These are phyloP conservation scores for Pyrus communis DNA, from an alignment of 306 rosid genomes.

Conservation along the genomic window DNA sequence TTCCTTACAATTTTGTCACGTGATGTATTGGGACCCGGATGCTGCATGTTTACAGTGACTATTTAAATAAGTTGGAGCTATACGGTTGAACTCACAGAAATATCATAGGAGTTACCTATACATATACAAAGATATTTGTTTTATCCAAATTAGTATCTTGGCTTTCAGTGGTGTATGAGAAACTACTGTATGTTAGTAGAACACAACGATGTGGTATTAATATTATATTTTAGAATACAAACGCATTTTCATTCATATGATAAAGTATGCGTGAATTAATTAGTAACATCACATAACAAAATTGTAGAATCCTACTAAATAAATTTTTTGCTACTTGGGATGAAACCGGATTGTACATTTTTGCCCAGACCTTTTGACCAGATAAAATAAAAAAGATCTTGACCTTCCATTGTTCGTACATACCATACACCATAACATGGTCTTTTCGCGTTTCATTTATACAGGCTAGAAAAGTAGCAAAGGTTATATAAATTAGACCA, in stretches of 20 bases:
- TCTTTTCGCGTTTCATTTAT: too few relatives aligned
- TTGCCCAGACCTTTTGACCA: neutral
- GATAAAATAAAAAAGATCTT: neutral
- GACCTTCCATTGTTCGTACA: neutral
- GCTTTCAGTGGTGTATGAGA: neutral
- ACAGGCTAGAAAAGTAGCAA: neutral
- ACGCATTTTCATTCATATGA: neutral
- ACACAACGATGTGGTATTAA: too few relatives aligned
- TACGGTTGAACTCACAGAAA: neutral
- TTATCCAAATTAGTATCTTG: neutral
- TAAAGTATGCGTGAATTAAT: neutral
- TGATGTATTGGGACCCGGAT: neutral
- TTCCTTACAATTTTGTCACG: neutral
- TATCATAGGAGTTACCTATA: neutral
- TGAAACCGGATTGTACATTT: too few relatives aligned
- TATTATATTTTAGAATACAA: too few relatives aligned
- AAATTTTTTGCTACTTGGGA: neutral
- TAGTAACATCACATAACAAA: neutral
- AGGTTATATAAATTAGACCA: too few relatives aligned
- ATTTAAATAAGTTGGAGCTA: neutral
- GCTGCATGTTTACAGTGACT: neutral
- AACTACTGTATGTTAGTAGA: too few relatives aligned
- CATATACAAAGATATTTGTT: neutral
- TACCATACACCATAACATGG: neutral
- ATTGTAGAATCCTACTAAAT: neutral